phyloP scores from a whole-genome alignment of 371 early-diverging fungal species.

The Catenaria anguillulae region DNA sequence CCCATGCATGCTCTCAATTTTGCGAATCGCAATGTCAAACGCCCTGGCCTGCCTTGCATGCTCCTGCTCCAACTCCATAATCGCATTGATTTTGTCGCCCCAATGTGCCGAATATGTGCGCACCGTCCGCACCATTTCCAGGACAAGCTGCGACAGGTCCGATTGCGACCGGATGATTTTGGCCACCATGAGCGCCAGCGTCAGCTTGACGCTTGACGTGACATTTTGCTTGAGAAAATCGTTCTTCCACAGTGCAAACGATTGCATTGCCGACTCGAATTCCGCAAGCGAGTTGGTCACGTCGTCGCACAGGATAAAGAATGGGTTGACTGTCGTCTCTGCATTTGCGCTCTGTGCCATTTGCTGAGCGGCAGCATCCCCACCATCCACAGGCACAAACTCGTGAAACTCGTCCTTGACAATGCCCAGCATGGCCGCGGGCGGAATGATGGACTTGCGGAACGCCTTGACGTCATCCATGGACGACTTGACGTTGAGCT shows the following conservation, averaged over 20 bases:
- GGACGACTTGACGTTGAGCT: neutral
- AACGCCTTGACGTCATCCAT: neutral
- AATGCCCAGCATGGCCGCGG: neutral
- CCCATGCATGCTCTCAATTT: constrained; percentile 3
- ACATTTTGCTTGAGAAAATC: constrained; percentile 6
- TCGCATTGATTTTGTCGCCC: constrained; percentile 4
- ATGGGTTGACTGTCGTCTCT: neutral
- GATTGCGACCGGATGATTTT: constrained; percentile 1
- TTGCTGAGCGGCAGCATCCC: no score
- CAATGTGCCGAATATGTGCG: neutral
- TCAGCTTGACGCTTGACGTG: neutral
- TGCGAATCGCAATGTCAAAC: constrained; percentile 4
- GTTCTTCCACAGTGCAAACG: neutral
- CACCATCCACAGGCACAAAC: neutral
- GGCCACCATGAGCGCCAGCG: constrained; percentile 4
- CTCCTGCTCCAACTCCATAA: constrained; percentile 5
- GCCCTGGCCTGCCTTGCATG: constrained; percentile 4
- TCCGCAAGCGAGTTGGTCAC: constrained; percentile 2
- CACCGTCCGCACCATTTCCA: neutral
- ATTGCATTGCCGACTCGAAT: constrained; percentile 4
- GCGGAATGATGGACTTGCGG: neutral
- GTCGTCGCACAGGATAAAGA: neutral
- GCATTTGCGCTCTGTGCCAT: no score
- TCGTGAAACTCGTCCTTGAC: neutral
- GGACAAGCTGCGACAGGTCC: constrained; percentile 3